Base-by-base conservation (phyloP, 768 basidiomycete genomes). In the Mrakia gelida region DNA sequence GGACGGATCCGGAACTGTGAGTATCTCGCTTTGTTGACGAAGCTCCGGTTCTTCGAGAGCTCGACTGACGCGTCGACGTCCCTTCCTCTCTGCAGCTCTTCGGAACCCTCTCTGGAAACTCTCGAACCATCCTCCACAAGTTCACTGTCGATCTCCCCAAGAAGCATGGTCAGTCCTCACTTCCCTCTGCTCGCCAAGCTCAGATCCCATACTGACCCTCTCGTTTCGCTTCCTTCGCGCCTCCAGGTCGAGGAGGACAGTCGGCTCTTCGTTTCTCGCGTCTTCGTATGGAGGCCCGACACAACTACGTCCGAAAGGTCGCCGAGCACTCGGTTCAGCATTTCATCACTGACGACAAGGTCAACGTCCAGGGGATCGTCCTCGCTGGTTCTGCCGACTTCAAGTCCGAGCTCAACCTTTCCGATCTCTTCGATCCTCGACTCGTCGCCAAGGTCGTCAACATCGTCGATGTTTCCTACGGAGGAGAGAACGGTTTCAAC, bases 231-330 rank as follows among this genome's bases (percentile, higher is more conserved):
- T 61, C 73, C 13, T 13, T 52, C 18, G 16, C 16, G 0, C 1
- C 49, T 21, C 15, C 43, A 74, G 73, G 77, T 28, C 95, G 97
- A 88, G 97, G 97, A 90, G 97, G 97, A 85, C 97, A 99, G 86
- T 98, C 97, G 75, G 97, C 97, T 34, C 89, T 98, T 63, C 97
- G 97, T 92, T 99, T 99, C 90, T 93, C 96, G 59, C 96, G 97
- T 88, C 90, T 99, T 71, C 92, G 97, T 83, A 97, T 98, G 85
- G 97, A 99, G 87, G 97, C 97, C 85, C 91, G 97, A 68, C 95
- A 98, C 90, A 99, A 98, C 86, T 99, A 99, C 85, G 96, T 99
- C 73, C 92, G 97, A 82, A 99, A 99, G 86, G 97, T 99, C 78
- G 95, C 95, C 73, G 97, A 99, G 86, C 88, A 89, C 79, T 95